phyloP scores from a whole-genome alignment of 129 eudicot genomes.

The Chrysanthemum makinoi region DNA sequence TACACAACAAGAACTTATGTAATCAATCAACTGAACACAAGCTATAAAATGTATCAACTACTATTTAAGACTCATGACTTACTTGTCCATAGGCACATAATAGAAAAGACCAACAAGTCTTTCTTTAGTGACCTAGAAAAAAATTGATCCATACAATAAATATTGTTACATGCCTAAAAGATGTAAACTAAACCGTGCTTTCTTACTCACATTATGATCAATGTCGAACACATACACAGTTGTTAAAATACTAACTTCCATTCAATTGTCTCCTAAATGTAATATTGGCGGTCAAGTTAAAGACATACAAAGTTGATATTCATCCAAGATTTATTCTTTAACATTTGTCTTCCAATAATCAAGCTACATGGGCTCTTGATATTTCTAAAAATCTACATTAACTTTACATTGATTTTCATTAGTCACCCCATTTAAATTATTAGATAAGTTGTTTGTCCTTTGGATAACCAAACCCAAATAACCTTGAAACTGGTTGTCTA shows the following conservation, averaged over 20 bases:
- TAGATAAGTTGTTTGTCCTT: too few relatives aligned
- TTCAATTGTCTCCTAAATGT: slow-evolving; percentile 49
- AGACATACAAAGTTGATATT: too few relatives aligned
- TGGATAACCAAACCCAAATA: too few relatives aligned
- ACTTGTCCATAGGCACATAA: slow-evolving; percentile 69
- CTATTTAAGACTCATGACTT: slow-evolving; percentile 30
- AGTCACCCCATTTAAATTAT: too few relatives aligned
- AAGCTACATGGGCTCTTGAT: too few relatives aligned
- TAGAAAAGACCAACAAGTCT: slow-evolving; percentile 71
- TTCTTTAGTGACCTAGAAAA: slow-evolving; percentile 70
- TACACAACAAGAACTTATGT: too few relatives aligned
- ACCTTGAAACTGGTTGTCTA: too few relatives aligned
- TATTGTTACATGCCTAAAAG: neutral
- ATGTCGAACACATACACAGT: slow-evolving; percentile 77
- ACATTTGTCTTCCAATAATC: too few relatives aligned
- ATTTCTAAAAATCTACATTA: too few relatives aligned
- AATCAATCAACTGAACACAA: neutral
- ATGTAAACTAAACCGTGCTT: neutral
- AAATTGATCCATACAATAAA: neutral
- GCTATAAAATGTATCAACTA: neutral
- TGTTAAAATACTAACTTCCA: slow-evolving; percentile 84
- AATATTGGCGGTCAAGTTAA: too few relatives aligned
- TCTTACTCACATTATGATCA: slow-evolving; percentile 68
- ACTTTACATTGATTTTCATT: too few relatives aligned
- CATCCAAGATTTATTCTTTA: too few relatives aligned